Conservation (phyloP, 2,329 filamentous ascomycete species). For the Allantophomopsis lycopodina region DNA sequence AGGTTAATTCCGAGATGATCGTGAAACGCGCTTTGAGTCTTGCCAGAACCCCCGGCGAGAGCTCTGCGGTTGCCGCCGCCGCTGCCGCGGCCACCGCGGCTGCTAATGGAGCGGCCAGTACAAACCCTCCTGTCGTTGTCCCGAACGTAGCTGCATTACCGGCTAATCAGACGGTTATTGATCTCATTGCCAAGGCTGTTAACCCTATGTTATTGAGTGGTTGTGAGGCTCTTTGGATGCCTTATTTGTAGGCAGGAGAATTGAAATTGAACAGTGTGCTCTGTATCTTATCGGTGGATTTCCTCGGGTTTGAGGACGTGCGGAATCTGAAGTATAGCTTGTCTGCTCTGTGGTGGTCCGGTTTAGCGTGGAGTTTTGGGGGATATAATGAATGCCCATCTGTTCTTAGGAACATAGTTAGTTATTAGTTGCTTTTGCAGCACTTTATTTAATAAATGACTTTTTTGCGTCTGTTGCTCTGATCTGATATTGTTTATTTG, state of each 20-base stretch:
- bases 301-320: too few species aligned
- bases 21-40: constrained; percentile 82
- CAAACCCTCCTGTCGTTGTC: not conserved
- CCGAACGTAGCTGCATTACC: constrained; percentile 58
- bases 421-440: too few species aligned
- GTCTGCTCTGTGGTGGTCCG: too few species aligned
- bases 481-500: too few species aligned
- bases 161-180: constrained; percentile 93
- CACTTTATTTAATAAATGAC: too few species aligned
- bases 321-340: too few species aligned
- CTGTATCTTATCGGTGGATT: too few species aligned
- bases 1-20: constrained; percentile 78
- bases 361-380: too few species aligned
- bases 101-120: not conserved
- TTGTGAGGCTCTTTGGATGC: constrained; percentile 95
- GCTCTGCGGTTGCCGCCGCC: constrained; percentile 24
- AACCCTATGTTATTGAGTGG: constrained; percentile 81
- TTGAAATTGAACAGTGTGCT: too few species aligned
- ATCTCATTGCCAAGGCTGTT: constrained; percentile 82
- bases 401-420: too few species aligned
- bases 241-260: constrained; percentile 53
- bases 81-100: not conserved
- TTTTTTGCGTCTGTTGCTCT: too few species aligned
- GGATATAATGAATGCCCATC: too few species aligned
- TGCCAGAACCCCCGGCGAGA: constrained; percentile 43